These are phyloP conservation scores for Russula brevipes DNA, from an alignment of 768 basidiomycete species.

Conservation along the genomic window DNA sequence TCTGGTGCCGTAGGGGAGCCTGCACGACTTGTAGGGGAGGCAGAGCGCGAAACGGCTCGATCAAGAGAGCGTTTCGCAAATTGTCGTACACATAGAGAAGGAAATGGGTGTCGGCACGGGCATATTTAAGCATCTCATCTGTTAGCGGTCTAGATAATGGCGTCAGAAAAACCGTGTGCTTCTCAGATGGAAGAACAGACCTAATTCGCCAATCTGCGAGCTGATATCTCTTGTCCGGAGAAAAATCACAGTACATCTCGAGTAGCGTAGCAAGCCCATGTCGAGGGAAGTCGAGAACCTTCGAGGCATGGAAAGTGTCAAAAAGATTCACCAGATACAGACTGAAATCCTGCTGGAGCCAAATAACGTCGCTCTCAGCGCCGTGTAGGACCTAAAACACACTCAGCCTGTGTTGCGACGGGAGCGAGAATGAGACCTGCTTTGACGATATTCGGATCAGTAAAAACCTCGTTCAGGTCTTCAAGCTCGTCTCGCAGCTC, in stretches of 20 bases:
- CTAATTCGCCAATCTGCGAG: constrained; percentile 97
- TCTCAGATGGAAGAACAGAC: constrained; percentile 34
- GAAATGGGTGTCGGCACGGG: constrained; percentile 95
- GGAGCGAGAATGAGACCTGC: constrained; percentile 36
- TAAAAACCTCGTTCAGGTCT: constrained; percentile 76
- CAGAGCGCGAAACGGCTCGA: constrained; percentile 42
- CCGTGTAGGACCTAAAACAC: constrained; percentile 79
- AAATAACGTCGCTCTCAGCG: constrained; percentile 87
- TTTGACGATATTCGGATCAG: constrained; percentile 81
- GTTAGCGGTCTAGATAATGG: constrained; percentile 60
- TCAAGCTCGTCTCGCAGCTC: constrained; percentile 68
- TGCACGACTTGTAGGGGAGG: constrained; percentile 27
- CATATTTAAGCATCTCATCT: constrained; percentile 85
- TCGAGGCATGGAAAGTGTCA: constrained; percentile 94
- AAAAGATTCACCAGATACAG: constrained; percentile 94
- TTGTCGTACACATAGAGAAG: constrained; percentile 89
- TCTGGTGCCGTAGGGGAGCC: constrained; percentile 25
- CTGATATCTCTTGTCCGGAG: constrained; percentile 93
- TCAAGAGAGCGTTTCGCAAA: constrained; percentile 84
- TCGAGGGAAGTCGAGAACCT: constrained; percentile 75
- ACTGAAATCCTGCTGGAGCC: constrained; percentile 96
- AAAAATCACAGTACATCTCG: constrained; percentile 84
- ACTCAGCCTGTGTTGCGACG: neutral
- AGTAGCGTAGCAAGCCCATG: constrained; percentile 83
- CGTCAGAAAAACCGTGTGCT: neutral